Percentiles rank a stretch among this genome's conserved stretches.
Conservation (phyloP, 1,284 basidiomycete species). For the Papiliotrema terrestris region DNA sequence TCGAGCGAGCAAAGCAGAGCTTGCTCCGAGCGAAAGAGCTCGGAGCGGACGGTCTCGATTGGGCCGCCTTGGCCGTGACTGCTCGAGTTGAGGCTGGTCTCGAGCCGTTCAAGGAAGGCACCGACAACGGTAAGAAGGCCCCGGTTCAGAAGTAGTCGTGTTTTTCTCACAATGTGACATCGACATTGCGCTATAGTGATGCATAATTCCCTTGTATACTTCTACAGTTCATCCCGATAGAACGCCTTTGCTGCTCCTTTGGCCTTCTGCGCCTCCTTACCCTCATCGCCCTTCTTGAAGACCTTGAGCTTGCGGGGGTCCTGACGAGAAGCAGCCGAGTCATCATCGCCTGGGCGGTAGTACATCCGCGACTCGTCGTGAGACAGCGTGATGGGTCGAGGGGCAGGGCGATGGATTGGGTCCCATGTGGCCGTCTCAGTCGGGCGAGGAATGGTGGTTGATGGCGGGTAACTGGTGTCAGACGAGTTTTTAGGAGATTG, state of each 20-base stretch:
- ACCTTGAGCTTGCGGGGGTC: conserved; percentile 35
- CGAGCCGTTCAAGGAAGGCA: conserved; percentile 10
- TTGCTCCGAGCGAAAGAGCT: conserved; percentile 17
- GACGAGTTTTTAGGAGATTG: not conserved
- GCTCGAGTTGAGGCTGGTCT: conserved; percentile 16
- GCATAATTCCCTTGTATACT: not conserved
- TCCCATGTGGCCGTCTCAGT: conserved; percentile 37
- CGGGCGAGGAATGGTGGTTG: conserved; percentile 21
- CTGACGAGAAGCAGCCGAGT: not conserved
- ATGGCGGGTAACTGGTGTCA: conserved; percentile 33
- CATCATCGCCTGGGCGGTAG: conserved; percentile 18
- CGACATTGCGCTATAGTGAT: not conserved
- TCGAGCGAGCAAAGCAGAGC: conserved; percentile 20
- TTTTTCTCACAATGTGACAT: no score
- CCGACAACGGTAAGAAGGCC: conserved; percentile 2
- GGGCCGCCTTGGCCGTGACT: conserved; percentile 11
- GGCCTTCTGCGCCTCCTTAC: conserved; percentile 20
- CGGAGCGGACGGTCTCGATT: conserved; percentile 16
- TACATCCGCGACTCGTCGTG: conserved; percentile 35
- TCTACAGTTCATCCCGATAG: conserved; percentile 32
- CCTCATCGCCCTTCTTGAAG: conserved; percentile 36
- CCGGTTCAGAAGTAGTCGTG: not conserved
- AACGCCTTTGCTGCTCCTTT: conserved; percentile 18
- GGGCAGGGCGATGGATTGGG: conserved; percentile 38
- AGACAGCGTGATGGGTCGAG: conserved; percentile 39